Evolutionary conservation across 2,329 filamentous ascomycete species (phyloP).

Genomic region (Sphaerulina vaccinii): DNA sequence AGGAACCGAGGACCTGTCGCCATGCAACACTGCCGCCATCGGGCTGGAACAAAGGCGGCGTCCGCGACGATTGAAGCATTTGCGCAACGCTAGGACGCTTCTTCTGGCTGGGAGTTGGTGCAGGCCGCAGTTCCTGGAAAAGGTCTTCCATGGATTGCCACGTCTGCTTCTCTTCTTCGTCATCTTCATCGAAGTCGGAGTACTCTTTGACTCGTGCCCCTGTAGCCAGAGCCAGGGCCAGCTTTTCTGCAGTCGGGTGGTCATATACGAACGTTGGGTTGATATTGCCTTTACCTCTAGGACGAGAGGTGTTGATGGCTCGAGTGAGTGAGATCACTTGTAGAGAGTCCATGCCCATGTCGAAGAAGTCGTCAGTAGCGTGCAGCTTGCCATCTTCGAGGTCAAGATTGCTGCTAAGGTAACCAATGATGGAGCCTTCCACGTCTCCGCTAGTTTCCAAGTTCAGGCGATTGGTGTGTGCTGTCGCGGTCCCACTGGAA

Average conservation of each 20-base stretch:
- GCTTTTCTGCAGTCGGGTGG: conserved; percentile 4
- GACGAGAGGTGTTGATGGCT: conserved; percentile 16
- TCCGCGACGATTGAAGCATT: neutral
- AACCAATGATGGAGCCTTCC: neutral
- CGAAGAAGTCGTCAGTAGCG: conserved; percentile 35
- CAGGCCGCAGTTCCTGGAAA: conserved; percentile 4
- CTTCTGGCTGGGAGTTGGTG: neutral
- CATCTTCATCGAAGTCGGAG: conserved; percentile 8
- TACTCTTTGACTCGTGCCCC: conserved; percentile 3
- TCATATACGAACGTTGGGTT: conserved; percentile 11
- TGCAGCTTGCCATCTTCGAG: conserved; percentile 7
- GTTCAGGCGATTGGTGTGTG: conserved; percentile 32
- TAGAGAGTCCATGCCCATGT: conserved; percentile 37
- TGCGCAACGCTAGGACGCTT: neutral
- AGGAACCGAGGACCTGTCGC: conserved; percentile 45
- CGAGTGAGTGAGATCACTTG: conserved; percentile 28
- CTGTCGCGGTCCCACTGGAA: no score
- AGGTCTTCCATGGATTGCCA: conserved; percentile 14
- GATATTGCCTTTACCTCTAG: neutral
- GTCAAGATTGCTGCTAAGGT: conserved; percentile 4
- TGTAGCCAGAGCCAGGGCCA: neutral
- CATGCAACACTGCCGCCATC: conserved; percentile 45
- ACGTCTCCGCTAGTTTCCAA: neutral
- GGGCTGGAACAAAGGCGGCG: conserved; percentile 25
- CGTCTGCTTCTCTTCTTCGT: conserved; percentile 9